Evolutionary conservation across 148 eudicot genomes (phyloP).

Genomic region (Cornus controversa): DNA sequence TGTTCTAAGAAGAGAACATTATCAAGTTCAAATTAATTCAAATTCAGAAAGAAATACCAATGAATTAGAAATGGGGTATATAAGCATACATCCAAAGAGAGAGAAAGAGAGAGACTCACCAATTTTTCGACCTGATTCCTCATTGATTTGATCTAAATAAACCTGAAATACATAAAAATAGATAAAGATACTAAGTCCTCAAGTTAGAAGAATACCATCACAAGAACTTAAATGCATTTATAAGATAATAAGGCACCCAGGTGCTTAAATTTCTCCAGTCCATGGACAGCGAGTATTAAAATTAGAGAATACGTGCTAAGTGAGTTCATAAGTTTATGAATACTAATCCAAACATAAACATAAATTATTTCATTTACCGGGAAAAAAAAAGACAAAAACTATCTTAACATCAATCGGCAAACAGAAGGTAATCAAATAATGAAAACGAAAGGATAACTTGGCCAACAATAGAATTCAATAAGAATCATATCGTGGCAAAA

Average conservation of each 20-base stretch:
- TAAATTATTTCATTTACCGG: too few species aligned
- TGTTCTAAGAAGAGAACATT: background rate
- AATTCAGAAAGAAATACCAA: background rate
- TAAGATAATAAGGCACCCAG: conserved; percentile 6
- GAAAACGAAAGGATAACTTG: background rate
- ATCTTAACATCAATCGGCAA: background rate
- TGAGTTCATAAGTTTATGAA: too few species aligned
- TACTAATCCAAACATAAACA: background rate
- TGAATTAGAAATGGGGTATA: background rate
- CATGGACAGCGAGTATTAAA: too few species aligned
- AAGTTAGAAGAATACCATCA: background rate
- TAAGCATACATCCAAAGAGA: background rate
- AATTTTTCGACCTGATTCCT: conserved; percentile 45
- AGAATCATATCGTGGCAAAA: background rate
- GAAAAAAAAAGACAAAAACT: too few species aligned
- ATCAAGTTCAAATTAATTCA: background rate
- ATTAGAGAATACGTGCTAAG: too few species aligned
- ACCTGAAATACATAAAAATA: conserved; percentile 41
- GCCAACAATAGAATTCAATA: too few species aligned
- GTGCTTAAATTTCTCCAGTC: background rate
- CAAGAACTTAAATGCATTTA: background rate
- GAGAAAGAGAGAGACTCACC: conserved; percentile 42
- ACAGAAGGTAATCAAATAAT: background rate
- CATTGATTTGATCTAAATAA: conserved; percentile 61
- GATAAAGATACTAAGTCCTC: conserved; percentile 8